These are phyloP conservation scores for Flaveria linearis DNA, from an alignment of 129 eudicot genomes.

Conservation along the genomic window DNA sequence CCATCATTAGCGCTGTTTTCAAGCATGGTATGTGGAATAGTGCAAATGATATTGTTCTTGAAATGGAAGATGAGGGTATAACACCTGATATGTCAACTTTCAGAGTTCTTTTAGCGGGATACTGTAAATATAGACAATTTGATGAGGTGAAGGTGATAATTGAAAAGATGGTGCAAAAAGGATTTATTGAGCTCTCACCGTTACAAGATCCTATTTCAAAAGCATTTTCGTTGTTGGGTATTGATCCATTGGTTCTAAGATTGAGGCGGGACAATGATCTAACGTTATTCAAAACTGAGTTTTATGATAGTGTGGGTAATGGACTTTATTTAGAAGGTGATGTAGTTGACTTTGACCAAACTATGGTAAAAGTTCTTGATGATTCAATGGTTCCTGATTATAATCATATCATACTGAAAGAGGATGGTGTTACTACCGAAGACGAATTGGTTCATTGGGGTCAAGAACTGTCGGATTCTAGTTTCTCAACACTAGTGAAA, in stretches of 20 bases:
- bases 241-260: conserved; percentile 49
- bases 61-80: conserved; percentile 70
- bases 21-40: conserved; percentile 68
- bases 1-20: conserved; percentile 66
- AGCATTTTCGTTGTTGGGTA: conserved; percentile 64
- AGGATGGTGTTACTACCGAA: conserved; percentile 32
- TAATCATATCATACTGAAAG: conserved; percentile 41
- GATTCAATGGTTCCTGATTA: conserved; percentile 73
- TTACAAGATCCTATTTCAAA: conserved; percentile 52
- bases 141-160: conserved; percentile 56
- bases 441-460: conserved; percentile 83
- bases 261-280: conserved; percentile 79
- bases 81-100: conserved; percentile 55
- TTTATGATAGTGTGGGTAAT: conserved; percentile 78
- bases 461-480: conserved; percentile 57
- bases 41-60: conserved; percentile 57
- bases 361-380: conserved; percentile 46
- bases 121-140: conserved; percentile 62
- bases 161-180: conserved; percentile 49
- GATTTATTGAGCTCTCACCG: conserved; percentile 47
- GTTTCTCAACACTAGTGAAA: conserved; percentile 42
- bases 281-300: conserved; percentile 57
- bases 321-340: conserved; percentile 87
- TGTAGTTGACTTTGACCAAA: conserved; percentile 54
- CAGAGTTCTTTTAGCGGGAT: conserved; percentile 81